These are phyloP conservation scores for Apiospora phragmitis DNA, from an alignment of 2,329 filamentous ascomycete species.

Conservation along the genomic window DNA sequence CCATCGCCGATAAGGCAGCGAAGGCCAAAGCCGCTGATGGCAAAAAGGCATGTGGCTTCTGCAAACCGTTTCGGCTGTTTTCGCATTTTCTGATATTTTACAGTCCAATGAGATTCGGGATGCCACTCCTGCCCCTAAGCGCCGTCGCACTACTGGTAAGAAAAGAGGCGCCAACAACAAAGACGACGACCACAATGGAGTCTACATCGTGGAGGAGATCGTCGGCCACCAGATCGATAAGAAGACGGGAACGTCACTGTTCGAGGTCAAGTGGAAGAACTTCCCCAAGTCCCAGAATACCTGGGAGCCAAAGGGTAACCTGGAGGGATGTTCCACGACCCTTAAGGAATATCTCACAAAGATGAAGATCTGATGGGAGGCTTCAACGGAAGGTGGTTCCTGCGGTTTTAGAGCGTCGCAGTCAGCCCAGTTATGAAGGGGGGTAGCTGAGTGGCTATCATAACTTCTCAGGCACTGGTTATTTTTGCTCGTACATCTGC, in stretches of 20 bases:
- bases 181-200: conserved; percentile 22
- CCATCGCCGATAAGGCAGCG: background rate
- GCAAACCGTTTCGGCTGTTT: background rate
- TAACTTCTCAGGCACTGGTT: background rate
- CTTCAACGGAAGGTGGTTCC: background rate
- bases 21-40: background rate
- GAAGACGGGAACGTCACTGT: conserved; percentile 36
- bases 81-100: background rate
- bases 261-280: conserved; percentile 55
- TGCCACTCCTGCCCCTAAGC: background rate
- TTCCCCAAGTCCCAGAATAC: conserved; percentile 46
- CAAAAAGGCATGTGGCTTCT: background rate
- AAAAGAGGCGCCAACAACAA: background rate
- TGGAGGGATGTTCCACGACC: conserved; percentile 36
- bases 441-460: background rate
- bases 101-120: background rate
- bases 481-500: background rate
- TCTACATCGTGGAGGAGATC: conserved; percentile 50
- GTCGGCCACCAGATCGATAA: conserved; percentile 40
- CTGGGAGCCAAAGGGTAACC: conserved; percentile 53
- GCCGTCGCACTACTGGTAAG: background rate
- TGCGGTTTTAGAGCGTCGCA: background rate
- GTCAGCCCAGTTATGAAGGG: background rate
- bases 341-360: conserved; percentile 12
- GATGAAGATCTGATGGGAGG: background rate